These are phyloP conservation scores for Pseudocohnilembus persalinus DNA, from an alignment of 169 alveolate genomes.

Conservation along the genomic window DNA sequence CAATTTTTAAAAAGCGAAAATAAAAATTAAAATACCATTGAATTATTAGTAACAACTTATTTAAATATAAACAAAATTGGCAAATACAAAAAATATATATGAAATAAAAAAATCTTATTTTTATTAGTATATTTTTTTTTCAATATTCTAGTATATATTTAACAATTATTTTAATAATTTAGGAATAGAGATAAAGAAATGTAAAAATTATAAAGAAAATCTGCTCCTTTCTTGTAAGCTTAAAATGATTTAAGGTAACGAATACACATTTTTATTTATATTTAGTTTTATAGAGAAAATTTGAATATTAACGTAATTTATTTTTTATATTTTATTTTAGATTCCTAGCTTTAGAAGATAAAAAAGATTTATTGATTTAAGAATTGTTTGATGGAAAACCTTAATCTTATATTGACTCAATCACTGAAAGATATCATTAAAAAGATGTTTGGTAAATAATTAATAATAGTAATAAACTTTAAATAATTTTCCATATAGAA, in stretches of 20 bases:
- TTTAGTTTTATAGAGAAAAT: not conserved
- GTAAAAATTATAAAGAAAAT: constrained; percentile 34
- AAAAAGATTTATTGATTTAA: constrained; percentile 21
- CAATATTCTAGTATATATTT: not conserved
- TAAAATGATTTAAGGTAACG: constrained; percentile 37
- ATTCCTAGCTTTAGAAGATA: constrained; percentile 37
- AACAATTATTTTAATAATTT: not conserved
- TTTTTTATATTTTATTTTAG: not conserved
- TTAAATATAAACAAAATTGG: too few species aligned
- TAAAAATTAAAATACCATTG: too few species aligned
- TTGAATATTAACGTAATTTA: not conserved
- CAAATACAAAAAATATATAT: not conserved
- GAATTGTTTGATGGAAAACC: constrained; percentile 40
- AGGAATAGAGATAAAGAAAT: constrained; percentile 47
- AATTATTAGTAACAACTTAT: too few species aligned
- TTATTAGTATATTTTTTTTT: too few species aligned
- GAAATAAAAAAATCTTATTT: not conserved
- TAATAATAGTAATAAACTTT: too few species aligned
- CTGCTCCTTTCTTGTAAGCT: constrained; percentile 43
- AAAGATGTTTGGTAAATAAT: constrained; percentile 36
- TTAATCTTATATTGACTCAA: constrained; percentile 24
- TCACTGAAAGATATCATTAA: constrained; percentile 31
- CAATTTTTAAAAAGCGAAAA: too few species aligned
- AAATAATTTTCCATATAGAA: too few species aligned
- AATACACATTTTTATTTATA: too few species aligned